A percentile compares a stretch with the other conserved stretches of the same genome.
These are phyloP conservation scores for Aulographum hederae DNA, from an alignment of 2,329 filamentous ascomycete species.

Conservation along the genomic window DNA sequence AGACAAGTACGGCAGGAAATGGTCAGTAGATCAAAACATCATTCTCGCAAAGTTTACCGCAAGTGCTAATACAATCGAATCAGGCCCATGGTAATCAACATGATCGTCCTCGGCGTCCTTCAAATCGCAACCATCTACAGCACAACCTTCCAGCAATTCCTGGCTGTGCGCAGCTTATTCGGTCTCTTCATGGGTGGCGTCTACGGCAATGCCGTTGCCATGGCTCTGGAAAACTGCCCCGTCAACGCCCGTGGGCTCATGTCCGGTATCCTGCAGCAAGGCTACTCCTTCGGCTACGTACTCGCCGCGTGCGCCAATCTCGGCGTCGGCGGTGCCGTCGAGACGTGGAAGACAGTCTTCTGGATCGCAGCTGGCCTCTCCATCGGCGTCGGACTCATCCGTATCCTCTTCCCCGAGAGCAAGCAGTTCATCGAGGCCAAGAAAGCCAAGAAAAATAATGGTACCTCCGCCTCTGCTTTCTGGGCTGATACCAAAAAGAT, in stretches of 20 bases:
- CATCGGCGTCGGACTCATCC: conserved; percentile 61
- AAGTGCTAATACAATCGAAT: too few relatives aligned
- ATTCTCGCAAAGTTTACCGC: too few relatives aligned
- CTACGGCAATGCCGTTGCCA: conserved; percentile 43
- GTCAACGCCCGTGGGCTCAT: conserved; percentile 38
- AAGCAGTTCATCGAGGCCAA: too few relatives aligned
- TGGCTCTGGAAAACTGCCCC: conserved; percentile 43
- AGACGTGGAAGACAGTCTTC: conserved; percentile 73
- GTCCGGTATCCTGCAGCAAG: conserved; percentile 42
- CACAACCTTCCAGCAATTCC: conserved; percentile 37
- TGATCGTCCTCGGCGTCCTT: conserved; percentile 39
- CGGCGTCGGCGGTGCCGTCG: conserved; percentile 42
- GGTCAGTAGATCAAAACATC: too few relatives aligned
- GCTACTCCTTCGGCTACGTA: conserved; percentile 45
- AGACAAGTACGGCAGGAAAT: conserved; percentile 37
- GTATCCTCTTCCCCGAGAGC: conserved; percentile 64
- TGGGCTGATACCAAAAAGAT: conserved; percentile 61
- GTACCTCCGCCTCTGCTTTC: too few relatives aligned
- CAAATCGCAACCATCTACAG: conserved; percentile 43
- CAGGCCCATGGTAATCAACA: conserved; percentile 41
- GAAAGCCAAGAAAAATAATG: conserved; percentile 40
- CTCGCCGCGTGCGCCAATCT: conserved; percentile 39
- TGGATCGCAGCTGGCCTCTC: conserved; percentile 80
- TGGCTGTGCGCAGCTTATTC: conserved; percentile 40
- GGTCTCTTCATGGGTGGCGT: conserved; percentile 45